A percentile compares a stretch with the other conserved stretches of the same genome.
Conservation (phyloP, 352 stramenopile species). For the Globisporangium spinosum region DNA sequence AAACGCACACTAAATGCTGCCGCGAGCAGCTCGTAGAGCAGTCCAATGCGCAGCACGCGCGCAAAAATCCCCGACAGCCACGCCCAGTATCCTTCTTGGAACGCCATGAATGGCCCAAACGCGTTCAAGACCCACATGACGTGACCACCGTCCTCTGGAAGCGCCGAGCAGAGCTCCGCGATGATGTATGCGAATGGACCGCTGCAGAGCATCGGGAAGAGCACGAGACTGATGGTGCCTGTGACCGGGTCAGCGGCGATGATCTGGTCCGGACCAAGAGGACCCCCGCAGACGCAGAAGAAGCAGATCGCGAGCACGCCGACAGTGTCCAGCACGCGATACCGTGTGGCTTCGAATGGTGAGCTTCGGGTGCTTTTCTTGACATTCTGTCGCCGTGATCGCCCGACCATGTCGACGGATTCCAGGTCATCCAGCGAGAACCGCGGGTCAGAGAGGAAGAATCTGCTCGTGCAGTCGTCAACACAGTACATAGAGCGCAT, state of each 20-base stretch:
- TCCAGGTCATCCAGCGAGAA: constrained; percentile 21
- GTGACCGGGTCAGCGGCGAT: constrained; percentile 23
- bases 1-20: not conserved
- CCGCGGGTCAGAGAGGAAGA: constrained; percentile 11
- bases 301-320: constrained; percentile 21
- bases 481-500: not conserved
- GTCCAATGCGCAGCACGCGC: constrained; percentile 67
- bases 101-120: constrained; percentile 71
- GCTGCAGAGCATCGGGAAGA: constrained; percentile 75
- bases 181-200: constrained; percentile 86
- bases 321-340: constrained; percentile 16
- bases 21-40: constrained; percentile 25
- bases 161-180: constrained; percentile 80
- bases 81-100: constrained; percentile 55
- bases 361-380: constrained; percentile 2
- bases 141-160: constrained; percentile 73
- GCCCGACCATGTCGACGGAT: constrained; percentile 16
- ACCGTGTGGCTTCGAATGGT: constrained; percentile 7
- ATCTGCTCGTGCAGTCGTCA: not conserved
- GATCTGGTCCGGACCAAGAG: constrained; percentile 20
- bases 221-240: constrained; percentile 18
- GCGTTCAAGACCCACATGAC: constrained; percentile 85
- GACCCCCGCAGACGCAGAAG: constrained; percentile 23
- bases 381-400: not conserved
- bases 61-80: constrained; percentile 79